Conservation (phyloP, 257 asterid species). For the Buddleja alternifolia region DNA sequence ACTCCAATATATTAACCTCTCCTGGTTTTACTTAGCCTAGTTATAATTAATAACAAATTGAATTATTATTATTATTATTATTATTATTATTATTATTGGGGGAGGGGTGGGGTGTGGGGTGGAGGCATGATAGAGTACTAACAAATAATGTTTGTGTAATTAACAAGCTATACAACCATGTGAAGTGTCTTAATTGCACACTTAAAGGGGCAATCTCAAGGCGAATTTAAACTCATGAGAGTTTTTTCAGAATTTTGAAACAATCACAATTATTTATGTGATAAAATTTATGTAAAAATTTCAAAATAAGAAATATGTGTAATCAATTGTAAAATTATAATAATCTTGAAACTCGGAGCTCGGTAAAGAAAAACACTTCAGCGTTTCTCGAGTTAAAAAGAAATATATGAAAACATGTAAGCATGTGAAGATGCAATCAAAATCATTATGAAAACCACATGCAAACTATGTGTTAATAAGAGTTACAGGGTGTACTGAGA, state of each 20-base stretch:
- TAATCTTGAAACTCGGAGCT: too few relatives aligned
- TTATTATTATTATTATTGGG: too few relatives aligned
- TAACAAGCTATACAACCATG: constrained; percentile 38
- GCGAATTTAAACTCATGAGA: too few relatives aligned
- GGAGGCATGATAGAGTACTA: neutral
- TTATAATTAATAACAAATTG: neutral
- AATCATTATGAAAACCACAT: constrained; percentile 32
- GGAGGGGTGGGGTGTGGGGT: too few relatives aligned
- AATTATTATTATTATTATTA: too few relatives aligned
- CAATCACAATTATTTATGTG: too few relatives aligned
- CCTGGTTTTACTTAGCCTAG: neutral
- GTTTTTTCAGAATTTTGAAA: too few relatives aligned
- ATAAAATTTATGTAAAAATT: too few relatives aligned
- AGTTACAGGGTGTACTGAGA: constrained; percentile 23
- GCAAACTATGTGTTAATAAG: constrained; percentile 16
- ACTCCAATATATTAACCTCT: neutral
- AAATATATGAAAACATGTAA: constrained; percentile 27
- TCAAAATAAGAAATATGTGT: too few relatives aligned
- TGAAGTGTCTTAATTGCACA: constrained; percentile 39
- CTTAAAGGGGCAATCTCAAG: constrained; percentile 34
- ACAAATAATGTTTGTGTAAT: constrained; percentile 31
- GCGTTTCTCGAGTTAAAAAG: too few relatives aligned
- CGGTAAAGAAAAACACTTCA: too few relatives aligned
- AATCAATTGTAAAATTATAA: too few relatives aligned
- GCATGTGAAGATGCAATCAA: constrained; percentile 30